Percentiles rank a stretch among this genome's conserved stretches.
These are phyloP conservation scores for Fusarium haematococcum DNA, from an alignment of 2,329 filamentous ascomycete species.

Conservation along the genomic window DNA sequence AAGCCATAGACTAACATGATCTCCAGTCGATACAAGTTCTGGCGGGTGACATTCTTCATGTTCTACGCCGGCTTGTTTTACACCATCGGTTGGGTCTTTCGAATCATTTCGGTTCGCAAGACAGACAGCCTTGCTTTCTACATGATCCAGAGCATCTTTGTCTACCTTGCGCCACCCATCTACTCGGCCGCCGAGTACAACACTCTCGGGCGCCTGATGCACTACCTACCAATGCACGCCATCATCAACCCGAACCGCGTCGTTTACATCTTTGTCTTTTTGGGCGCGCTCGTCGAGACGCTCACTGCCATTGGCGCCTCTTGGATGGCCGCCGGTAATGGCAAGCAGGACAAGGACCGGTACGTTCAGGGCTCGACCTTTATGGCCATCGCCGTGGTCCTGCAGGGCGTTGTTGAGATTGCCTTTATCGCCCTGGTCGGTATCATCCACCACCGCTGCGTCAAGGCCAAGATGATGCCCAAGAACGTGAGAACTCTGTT, in stretches of 20 bases:
- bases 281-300: constrained; percentile 38
- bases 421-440: constrained; percentile 39
- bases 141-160: constrained; percentile 42
- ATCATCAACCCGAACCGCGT: constrained; percentile 42
- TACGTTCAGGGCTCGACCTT: constrained; percentile 67
- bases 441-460: constrained; percentile 34
- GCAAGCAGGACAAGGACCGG: constrained; percentile 61
- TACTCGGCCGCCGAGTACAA: constrained; percentile 45
- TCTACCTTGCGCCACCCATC: constrained; percentile 40
- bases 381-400: constrained; percentile 61
- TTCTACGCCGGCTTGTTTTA: constrained; percentile 43
- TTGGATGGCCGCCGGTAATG: constrained; percentile 41
- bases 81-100: constrained; percentile 34
- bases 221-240: constrained; percentile 43
- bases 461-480: constrained; percentile 35
- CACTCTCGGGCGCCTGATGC: constrained; percentile 42
- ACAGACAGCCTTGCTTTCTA: constrained; percentile 37
- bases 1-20: not conserved
- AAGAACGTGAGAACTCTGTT: constrained; percentile 39
- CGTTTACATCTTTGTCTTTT: constrained; percentile 44
- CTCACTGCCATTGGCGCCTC: constrained; percentile 40
- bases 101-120: constrained; percentile 33
- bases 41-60: constrained; percentile 44
- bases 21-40: constrained; percentile 39
- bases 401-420: constrained; percentile 45